A percentile compares a stretch with the other conserved stretches of the same genome.
These are phyloP conservation scores for Hemileccinum impolitum DNA, from an alignment of 768 basidiomycete species.

Conservation along the genomic window DNA sequence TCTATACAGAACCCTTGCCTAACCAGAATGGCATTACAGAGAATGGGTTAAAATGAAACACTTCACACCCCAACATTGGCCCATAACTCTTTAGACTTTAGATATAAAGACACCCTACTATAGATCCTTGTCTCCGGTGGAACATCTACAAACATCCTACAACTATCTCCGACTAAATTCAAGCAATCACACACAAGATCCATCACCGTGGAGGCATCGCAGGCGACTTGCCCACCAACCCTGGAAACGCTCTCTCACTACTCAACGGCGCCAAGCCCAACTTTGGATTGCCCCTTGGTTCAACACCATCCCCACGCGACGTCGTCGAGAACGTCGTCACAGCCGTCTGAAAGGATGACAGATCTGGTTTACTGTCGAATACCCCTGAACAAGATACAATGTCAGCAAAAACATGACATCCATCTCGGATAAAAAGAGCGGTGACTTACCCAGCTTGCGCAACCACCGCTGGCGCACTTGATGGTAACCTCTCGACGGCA, in stretches of 20 bases:
- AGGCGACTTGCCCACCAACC: conserved; percentile 19
- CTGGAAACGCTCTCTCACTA: conserved; percentile 32
- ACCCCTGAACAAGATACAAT: conserved; percentile 19
- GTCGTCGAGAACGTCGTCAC: conserved; percentile 13
- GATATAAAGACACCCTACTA: background rate
- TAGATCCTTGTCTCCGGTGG: background rate
- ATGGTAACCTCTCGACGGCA: conserved; percentile 40
- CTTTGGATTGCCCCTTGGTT: conserved; percentile 35
- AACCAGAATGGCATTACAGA: too few relatives aligned
- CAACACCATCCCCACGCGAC: conserved; percentile 9
- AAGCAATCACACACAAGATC: conserved; percentile 4
- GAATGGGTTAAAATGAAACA: too few relatives aligned
- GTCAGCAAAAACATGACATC: background rate
- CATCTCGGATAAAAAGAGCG: background rate
- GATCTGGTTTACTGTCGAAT: conserved; percentile 36
- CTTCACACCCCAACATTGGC: too few relatives aligned
- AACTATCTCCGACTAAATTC: conserved; percentile 7
- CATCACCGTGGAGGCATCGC: conserved; percentile 16
- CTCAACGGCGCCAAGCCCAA: conserved; percentile 37
- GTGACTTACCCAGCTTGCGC: conserved; percentile 34
- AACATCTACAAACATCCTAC: conserved; percentile 4
- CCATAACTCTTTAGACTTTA: too few relatives aligned
- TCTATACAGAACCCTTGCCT: too few relatives aligned
- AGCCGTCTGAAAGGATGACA: conserved; percentile 33
- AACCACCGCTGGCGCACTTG: conserved; percentile 44